Conservation (phyloP, 202 grass and related monocot genomes). For the Schoenoplectus tabernaemontani region DNA sequence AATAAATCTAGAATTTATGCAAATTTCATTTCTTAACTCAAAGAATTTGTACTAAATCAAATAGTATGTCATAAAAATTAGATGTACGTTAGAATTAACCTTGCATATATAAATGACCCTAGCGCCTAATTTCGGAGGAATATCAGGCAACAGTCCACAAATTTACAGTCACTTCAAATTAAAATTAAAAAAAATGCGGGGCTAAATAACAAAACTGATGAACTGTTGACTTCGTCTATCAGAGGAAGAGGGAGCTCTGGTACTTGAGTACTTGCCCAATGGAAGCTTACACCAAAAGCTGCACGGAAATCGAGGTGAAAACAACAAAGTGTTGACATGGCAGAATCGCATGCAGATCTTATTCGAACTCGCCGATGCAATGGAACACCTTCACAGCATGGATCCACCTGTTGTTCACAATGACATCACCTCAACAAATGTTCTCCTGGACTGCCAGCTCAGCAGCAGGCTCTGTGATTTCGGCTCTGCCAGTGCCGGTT, state of each 20-base stretch:
- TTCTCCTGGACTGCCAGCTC: conserved; percentile 37
- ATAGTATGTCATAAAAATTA: no score
- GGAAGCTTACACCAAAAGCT: conserved; percentile 63
- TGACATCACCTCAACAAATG: conserved; percentile 83
- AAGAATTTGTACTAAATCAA: no score
- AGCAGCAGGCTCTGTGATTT: conserved; percentile 65
- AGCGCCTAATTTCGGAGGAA: no score
- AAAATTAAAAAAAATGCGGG: no score
- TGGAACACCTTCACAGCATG: conserved; percentile 67
- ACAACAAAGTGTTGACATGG: conserved; percentile 29
- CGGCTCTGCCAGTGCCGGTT: conserved; percentile 62
- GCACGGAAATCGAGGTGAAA: conserved; percentile 17
- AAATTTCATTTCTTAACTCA: no score
- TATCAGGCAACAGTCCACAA: no score
- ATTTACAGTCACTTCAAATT: no score
- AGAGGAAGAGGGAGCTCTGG: conserved; percentile 80
- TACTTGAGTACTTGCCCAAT: conserved; percentile 66
- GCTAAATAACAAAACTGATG: no score
- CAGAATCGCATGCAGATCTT: conserved; percentile 43
- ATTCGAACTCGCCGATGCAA: conserved; percentile 53
- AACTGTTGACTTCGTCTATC: neutral
- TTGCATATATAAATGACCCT: no score
- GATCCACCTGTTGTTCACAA: conserved; percentile 54
- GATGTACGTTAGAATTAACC: no score
- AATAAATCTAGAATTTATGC: no score